Percentiles rank a stretch among this genome's conserved stretches.
These are phyloP conservation scores for Acacia concinna DNA, from an alignment of 331 rosid genomes.

Conservation along the genomic window DNA sequence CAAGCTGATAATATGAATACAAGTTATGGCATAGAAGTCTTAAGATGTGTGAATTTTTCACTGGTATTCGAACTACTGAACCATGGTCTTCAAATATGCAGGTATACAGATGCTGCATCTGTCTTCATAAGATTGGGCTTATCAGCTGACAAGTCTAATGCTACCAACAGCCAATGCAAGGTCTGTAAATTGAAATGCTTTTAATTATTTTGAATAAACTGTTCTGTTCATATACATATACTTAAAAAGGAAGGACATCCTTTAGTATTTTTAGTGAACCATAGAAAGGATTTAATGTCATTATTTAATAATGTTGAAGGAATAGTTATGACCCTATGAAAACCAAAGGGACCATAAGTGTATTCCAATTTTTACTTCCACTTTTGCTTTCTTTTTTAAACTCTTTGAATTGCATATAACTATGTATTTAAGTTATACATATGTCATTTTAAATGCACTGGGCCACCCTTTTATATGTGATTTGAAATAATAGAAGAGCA, in stretches of 20 bases:
- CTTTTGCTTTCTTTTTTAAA: background rate
- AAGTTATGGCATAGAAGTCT: background rate
- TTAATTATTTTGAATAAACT: background rate
- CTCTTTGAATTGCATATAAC: background rate
- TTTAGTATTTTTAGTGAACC: background rate
- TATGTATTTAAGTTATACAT: background rate
- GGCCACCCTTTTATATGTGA: too few relatives aligned
- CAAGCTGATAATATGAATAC: conserved; percentile 18
- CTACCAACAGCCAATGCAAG: conserved; percentile 89
- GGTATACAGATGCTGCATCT: conserved; percentile 88
- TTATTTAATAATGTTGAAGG: background rate
- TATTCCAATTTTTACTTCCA: background rate
- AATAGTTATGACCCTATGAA: background rate
- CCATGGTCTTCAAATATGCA: conserved; percentile 37
- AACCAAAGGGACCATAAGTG: background rate
- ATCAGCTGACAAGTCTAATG: conserved; percentile 91
- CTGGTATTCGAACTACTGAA: conserved; percentile 12
- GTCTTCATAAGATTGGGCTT: conserved; percentile 70
- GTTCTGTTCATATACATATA: background rate
- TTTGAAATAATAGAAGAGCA: background rate
- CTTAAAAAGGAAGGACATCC: background rate
- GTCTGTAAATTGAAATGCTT: conserved; percentile 41
- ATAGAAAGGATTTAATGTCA: background rate
- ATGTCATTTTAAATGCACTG: background rate
- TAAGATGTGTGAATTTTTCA: conserved; percentile 10